Evolutionary conservation across 2,329 filamentous ascomycete genomes (phyloP), one percentile per base, ranked within the genome.

Genomic region (Zopfia rhizophila): DNA sequence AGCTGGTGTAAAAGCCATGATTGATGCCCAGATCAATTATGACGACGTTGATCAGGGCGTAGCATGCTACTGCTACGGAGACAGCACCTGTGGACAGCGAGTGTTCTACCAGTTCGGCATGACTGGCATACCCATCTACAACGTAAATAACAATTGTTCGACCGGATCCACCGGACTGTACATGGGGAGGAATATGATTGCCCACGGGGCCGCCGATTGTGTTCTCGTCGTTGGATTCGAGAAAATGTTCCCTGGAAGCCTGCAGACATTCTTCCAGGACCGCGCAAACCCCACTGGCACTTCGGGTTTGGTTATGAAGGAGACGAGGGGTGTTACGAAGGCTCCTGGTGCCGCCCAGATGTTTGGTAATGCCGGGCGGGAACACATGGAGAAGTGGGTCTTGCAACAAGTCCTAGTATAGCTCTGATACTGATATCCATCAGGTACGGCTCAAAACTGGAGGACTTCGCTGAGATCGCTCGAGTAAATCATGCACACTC

Each of bases 21-120:
- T 87, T 13, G 83, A 85, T 71, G 91, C 91, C 2, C 88, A 95
- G 54, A 91, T 97, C 81, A 95, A 85, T 76, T 97, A 97, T 78
- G 93, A 97, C 72, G 91, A 97, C 53, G 91, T 97, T 45, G 91
- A 97, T 55, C 89, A 95, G 70, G 93, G 91, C 53, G 82, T 97
- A 8, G 94, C 92, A n/a, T 97, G 93, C 81, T 97, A 96, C 80
- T 96, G 91, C 81, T 97, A 96, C 72, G 93, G 93, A 67, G 93
- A 97, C 78, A 91, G 86, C 55, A 96, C 93, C 44, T 94, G 89
- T 74, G 93, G 93, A 35, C 93, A 97, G 79, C 88, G 93, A 56
- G 92, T 97, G 66, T 97, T 97, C 77, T 97, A 97, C 77, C 93
- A 97, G 76, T 97, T 97, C 73, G 94, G 93, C 78, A 92, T 97